Evolutionary conservation across 805 yeast genomes (phyloP), one percentile per base, ranked within the genome.

Genomic region (Candida silvicultrix): DNA sequence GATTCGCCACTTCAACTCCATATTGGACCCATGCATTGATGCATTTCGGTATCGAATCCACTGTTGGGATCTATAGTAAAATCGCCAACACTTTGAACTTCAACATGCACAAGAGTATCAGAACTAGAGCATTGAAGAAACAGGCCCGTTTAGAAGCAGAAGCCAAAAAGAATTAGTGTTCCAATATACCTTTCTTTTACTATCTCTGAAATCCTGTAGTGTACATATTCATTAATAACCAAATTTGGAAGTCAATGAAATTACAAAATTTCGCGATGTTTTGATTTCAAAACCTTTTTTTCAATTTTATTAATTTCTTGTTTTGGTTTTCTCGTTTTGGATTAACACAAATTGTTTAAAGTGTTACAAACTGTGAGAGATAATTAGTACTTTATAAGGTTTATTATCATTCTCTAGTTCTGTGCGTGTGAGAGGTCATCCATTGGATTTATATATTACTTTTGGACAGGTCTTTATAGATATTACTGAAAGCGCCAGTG

Each of bases 11-110:
- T 2, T 68, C 74, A 46, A 92, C 98, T 2, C 99, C 99, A 31
- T 94, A 74, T 74, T 89, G 96, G 88, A 67, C 89, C 2, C 99
- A 94, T 68, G 98, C 97, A 2, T 62, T 92, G 44, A 81, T 90
- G 83, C 96, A 90, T 64, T 90, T 86, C 75, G 71, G 71, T 45
- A 79, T 90, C 51, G 90, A 81, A 42, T 77, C 78, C 58, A 77
- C 89, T 11, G 82, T 89, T 42, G 98, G 99, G 23, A 89, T 86
- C 38, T 89, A 75, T 68, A 80, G 92, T 46, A 74, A 72, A 53
- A 32, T 84, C 19, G 95, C 86, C 39, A 85, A 86, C 57, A 58
- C 64, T 32, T 62, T 87, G 59, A 92, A 90, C 68, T 75, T 72
- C 56, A 66, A 67, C 44, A 85, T 89, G 88, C 98, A 94, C 70